Conservation (phyloP, 106 monocot species). For the Acorus gramineus region DNA sequence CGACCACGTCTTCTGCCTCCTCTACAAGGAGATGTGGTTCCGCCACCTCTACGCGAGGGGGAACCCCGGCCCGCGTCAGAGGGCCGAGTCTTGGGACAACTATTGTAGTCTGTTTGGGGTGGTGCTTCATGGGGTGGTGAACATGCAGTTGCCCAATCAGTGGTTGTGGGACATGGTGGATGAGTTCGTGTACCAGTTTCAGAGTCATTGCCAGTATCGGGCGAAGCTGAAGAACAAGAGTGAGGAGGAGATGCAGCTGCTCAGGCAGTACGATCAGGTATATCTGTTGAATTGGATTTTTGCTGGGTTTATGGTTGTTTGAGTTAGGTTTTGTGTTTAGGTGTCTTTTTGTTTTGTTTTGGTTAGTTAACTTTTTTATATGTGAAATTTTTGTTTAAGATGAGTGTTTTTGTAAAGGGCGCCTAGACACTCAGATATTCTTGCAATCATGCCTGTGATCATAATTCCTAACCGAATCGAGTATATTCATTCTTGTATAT, state of each 20-base stretch:
- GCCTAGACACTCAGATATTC: too few species aligned
- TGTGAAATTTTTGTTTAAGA: too few species aligned
- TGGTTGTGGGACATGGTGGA: slow-evolving; percentile 99
- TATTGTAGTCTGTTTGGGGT: slow-evolving; percentile 93
- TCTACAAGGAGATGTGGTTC: slow-evolving; percentile 96
- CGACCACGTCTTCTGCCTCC: slow-evolving; percentile 93
- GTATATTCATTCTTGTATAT: too few species aligned
- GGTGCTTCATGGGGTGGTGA: slow-evolving; percentile 88
- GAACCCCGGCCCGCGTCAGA: slow-evolving; percentile 40
- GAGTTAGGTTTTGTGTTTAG: not conserved
- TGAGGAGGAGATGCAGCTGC: slow-evolving; percentile 69
- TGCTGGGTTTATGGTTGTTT: not conserved
- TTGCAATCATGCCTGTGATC: too few species aligned
- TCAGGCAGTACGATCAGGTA: slow-evolving; percentile 79
- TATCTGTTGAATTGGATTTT: not conserved
- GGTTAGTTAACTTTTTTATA: too few species aligned
- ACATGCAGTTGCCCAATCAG: slow-evolving; percentile 97
- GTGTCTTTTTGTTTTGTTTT: slow-evolving; percentile 16
- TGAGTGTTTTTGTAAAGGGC: too few species aligned
- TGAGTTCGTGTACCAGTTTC: slow-evolving; percentile 98
- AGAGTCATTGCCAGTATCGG: slow-evolving; percentile 83
- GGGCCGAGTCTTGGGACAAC: slow-evolving; percentile 95
- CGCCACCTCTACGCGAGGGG: slow-evolving; percentile 64
- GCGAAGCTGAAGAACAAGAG: slow-evolving; percentile 81
- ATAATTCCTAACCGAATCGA: too few species aligned